A percentile compares a stretch with the other conserved stretches of the same genome.
Conservation (phyloP, 257 asterid genomes). For the Buddleja alternifolia region DNA sequence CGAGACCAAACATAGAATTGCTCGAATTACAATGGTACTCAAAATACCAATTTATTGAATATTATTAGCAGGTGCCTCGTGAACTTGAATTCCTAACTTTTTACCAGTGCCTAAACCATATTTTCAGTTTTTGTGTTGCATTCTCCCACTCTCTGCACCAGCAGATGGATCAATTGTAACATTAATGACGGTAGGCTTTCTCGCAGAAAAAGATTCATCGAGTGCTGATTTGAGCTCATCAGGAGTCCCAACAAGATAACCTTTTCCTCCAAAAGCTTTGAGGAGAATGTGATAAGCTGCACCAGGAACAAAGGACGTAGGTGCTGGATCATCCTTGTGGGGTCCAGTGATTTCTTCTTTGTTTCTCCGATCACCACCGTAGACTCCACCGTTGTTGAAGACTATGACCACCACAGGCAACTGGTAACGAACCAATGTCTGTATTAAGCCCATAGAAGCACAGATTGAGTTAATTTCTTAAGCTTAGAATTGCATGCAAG, state of each 20-base stretch:
- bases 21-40: slow-evolving; percentile 2
- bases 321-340: slow-evolving; percentile 86
- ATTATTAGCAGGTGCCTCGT: not conserved
- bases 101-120: not conserved
- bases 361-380: slow-evolving; percentile 88
- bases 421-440: slow-evolving; percentile 87
- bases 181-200: slow-evolving; percentile 79
- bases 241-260: slow-evolving; percentile 77
- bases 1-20: too few relatives aligned
- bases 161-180: slow-evolving; percentile 88
- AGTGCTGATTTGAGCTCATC: slow-evolving; percentile 84
- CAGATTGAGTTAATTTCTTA: not conserved
- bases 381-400: slow-evolving; percentile 89
- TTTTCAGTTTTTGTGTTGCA: slow-evolving; percentile 89
- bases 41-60: not conserved
- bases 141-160: slow-evolving; percentile 87
- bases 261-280: slow-evolving; percentile 91
- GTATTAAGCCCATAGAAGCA: slow-evolving; percentile 24
- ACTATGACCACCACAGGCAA: slow-evolving; percentile 91
- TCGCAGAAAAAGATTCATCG: slow-evolving; percentile 61
- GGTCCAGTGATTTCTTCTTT: slow-evolving; percentile 89
- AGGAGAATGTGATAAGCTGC: slow-evolving; percentile 77
- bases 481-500: not conserved
- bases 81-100: not conserved
- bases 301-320: slow-evolving; percentile 89